phyloP scores from a whole-genome alignment of 345 rosid genomes.

The Odontarrhena argentea region DNA sequence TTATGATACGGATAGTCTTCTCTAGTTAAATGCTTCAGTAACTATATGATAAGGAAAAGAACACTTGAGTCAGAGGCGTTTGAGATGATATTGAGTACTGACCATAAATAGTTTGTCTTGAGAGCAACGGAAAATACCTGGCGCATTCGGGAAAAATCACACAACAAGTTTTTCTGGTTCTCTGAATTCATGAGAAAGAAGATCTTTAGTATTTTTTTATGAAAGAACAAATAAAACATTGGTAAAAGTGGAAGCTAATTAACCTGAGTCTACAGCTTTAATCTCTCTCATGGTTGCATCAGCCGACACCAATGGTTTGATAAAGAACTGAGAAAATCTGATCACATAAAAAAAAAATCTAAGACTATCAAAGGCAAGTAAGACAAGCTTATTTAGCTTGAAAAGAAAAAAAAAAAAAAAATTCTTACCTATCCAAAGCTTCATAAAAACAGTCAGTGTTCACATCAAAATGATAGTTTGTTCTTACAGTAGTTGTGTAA shows the following conservation, averaged over 20 bases:
- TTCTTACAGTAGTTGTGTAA: conserved; percentile 62
- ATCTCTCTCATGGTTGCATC: conserved; percentile 92
- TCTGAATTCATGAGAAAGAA: conserved; percentile 47
- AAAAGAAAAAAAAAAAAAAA: not conserved
- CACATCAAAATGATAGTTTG: conserved; percentile 74
- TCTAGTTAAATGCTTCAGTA: conserved; percentile 68
- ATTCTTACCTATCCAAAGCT: conserved; percentile 73
- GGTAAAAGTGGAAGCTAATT: conserved; percentile 9
- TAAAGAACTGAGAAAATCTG: conserved; percentile 88
- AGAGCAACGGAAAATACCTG: conserved; percentile 50
- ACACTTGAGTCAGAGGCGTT: not conserved
- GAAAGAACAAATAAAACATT: too few relatives aligned
- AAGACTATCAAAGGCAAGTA: too few relatives aligned
- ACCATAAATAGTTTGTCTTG: too few relatives aligned
- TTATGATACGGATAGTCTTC: conserved; percentile 83
- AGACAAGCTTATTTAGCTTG: too few relatives aligned
- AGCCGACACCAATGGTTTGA: conserved; percentile 83
- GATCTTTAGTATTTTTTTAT: not conserved
- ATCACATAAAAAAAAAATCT: conserved; percentile 14
- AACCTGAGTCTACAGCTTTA: conserved; percentile 92
- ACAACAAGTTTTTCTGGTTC: conserved; percentile 76
- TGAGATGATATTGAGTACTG: too few relatives aligned
- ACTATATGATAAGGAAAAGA: conserved; percentile 44
- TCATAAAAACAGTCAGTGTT: conserved; percentile 74
- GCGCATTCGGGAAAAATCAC: conserved; percentile 73